Evolutionary conservation across 352 stramenopile genomes (phyloP).

Genomic region (Phytophthora niederhauseri): DNA sequence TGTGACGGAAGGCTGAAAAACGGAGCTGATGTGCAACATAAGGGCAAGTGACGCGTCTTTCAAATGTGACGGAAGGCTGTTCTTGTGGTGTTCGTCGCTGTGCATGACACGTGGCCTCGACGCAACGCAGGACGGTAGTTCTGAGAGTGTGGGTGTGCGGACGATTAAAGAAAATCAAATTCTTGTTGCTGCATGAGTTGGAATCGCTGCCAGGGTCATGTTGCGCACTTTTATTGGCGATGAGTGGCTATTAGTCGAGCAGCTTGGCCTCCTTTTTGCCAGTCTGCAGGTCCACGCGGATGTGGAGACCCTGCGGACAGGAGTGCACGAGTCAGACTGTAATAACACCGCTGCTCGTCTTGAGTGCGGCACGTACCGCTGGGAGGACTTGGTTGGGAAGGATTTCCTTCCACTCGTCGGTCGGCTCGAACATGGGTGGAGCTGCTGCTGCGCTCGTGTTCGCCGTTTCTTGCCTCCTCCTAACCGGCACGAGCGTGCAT

Average conservation of each 20-base stretch:
- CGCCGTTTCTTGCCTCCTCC: neutral
- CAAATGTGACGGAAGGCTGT: neutral
- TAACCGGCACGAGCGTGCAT: constrained; percentile 9
- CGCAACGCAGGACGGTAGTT: neutral
- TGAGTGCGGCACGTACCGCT: constrained; percentile 29
- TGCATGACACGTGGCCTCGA: constrained; percentile 27
- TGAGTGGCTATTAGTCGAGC: constrained; percentile 27
- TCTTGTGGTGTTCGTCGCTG: neutral
- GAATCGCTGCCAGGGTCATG: neutral
- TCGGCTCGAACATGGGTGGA: constrained; percentile 55
- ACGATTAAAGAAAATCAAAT: neutral
- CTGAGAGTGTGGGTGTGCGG: neutral
- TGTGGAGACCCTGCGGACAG: constrained; percentile 53
- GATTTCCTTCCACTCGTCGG: constrained; percentile 62
- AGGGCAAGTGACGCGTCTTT: neutral
- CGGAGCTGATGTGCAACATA: constrained; percentile 11
- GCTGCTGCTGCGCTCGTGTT: neutral
- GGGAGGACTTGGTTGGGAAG: constrained; percentile 59
- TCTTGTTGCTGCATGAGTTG: neutral
- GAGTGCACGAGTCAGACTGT: neutral
- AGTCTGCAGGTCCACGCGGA: constrained; percentile 60
- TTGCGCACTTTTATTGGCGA: neutral
- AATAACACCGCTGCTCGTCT: neutral
- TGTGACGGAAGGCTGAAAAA: neutral
- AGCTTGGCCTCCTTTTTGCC: constrained; percentile 70